Evolutionary conservation across 1,284 basidiomycete species (phyloP).

Genomic region (Sparassis latifolia): DNA sequence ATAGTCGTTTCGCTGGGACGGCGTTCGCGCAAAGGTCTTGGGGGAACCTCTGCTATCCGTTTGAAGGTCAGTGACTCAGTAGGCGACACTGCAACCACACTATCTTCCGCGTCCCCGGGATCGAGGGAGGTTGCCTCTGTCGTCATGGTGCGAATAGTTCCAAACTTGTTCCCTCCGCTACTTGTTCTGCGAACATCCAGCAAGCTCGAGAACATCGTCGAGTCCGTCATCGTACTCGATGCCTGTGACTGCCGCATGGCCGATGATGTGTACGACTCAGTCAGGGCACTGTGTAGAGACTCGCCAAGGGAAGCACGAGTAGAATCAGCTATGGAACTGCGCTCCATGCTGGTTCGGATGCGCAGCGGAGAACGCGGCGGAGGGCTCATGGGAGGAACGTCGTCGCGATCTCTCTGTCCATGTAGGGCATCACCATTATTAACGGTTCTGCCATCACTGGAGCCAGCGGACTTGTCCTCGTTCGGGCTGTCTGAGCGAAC

Average conservation of each 20-base stretch:
- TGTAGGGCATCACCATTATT: slow-evolving; percentile 12
- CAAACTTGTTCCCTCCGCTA: slow-evolving; percentile 52
- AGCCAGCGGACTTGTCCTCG: slow-evolving; percentile 16
- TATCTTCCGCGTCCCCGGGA: slow-evolving; percentile 50
- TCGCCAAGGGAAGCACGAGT: slow-evolving; percentile 33
- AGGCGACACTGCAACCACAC: slow-evolving; percentile 36
- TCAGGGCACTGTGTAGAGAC: slow-evolving; percentile 24
- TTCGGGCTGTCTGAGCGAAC: slow-evolving; percentile 47
- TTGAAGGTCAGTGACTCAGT: slow-evolving; percentile 41
- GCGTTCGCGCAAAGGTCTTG: slow-evolving; percentile 39
- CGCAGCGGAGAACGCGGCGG: slow-evolving; percentile 52
- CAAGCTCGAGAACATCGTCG: slow-evolving; percentile 58
- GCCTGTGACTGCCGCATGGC: slow-evolving; percentile 28
- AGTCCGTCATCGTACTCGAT: slow-evolving; percentile 46
- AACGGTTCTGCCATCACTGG: slow-evolving; percentile 21
- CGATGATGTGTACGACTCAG: slow-evolving; percentile 19
- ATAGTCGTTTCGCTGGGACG: slow-evolving; percentile 53
- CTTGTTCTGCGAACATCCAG: slow-evolving; percentile 44
- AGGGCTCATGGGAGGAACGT: slow-evolving; percentile 31
- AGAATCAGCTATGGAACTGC: slow-evolving; percentile 35
- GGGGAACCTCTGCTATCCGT: slow-evolving; percentile 26
- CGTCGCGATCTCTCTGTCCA: slow-evolving; percentile 21
- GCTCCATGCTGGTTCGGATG: slow-evolving; percentile 29
- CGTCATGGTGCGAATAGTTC: slow-evolving; percentile 71
- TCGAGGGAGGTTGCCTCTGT: slow-evolving; percentile 67